Percentiles rank a stretch among this genome's conserved stretches.
Evolutionary conservation across 352 stramenopile species (phyloP).

Genomic region (Pelagophyceae sp.): DNA sequence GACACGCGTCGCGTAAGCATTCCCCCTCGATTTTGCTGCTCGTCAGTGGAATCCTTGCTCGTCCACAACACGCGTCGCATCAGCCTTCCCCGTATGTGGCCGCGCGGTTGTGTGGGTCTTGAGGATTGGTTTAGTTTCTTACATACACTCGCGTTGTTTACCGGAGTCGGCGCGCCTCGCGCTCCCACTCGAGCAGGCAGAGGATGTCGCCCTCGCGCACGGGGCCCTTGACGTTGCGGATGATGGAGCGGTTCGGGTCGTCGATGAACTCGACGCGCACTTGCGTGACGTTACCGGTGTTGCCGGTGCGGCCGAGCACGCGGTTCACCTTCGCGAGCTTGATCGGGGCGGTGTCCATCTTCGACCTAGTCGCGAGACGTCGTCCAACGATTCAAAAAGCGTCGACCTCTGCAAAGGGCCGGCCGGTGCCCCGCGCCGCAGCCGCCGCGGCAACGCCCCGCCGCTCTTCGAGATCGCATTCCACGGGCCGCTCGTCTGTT

Average conservation of each 20-base stretch:
- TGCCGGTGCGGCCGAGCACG: constrained; percentile 97
- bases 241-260: constrained; percentile 95
- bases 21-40: background rate
- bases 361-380: no score
- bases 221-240: constrained; percentile 98
- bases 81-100: background rate
- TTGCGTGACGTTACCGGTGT: constrained; percentile 99
- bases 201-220: constrained; percentile 97
- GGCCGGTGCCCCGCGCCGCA: no score
- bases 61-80: no score
- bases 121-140: no score
- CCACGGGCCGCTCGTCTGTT: no score
- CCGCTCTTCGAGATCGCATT: no score
- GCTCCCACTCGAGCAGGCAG: constrained; percentile 98
- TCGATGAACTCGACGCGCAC: constrained; percentile 98
- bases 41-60: no score
- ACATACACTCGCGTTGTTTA: no score
- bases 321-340: constrained; percentile 97
- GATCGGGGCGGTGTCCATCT: constrained; percentile 49
- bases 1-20: no score
- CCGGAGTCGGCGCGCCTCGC: constrained; percentile 92
- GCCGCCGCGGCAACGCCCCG: no score
- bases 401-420: no score
- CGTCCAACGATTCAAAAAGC: no score
- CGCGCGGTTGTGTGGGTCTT: constrained; percentile 39